A percentile compares a stretch with the other conserved stretches of the same genome.
Evolutionary conservation across 805 yeast genomes (phyloP).

Genomic region (Helenozyma baotianmanensis): DNA sequence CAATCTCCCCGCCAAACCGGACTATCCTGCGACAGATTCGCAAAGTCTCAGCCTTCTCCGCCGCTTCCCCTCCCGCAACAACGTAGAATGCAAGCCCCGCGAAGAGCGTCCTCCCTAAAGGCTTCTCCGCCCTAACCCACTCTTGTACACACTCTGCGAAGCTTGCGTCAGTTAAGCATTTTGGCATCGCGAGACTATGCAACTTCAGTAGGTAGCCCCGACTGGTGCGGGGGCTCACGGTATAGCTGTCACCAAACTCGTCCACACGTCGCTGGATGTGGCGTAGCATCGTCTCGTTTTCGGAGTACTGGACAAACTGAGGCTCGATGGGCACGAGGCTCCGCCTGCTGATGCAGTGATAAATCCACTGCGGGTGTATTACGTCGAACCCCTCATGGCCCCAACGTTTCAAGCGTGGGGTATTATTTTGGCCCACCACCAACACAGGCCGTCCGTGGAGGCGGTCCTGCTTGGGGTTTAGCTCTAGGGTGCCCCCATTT

Average conservation of each 20-base stretch:
- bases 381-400: constrained; percentile 50
- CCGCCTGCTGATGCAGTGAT: constrained; percentile 51
- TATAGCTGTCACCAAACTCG: constrained; percentile 58
- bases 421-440: constrained; percentile 22
- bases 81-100: constrained; percentile 30
- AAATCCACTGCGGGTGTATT: constrained; percentile 65
- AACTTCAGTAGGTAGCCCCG: constrained; percentile 8
- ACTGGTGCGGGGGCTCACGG: constrained; percentile 20
- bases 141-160: neutral
- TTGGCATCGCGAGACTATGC: constrained; percentile 8
- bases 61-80: constrained; percentile 8
- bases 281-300: constrained; percentile 15
- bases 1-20: constrained; percentile 43
- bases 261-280: constrained; percentile 43
- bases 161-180: constrained; percentile 2
- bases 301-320: constrained; percentile 46
- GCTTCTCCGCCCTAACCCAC: constrained; percentile 1
- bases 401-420: constrained; percentile 26
- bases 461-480: constrained; percentile 12
- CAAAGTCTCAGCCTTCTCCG: constrained; percentile 3
- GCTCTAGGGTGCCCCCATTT: constrained; percentile 48
- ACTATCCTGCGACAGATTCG: constrained; percentile 24
- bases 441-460: constrained; percentile 10
- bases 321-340: constrained; percentile 55
- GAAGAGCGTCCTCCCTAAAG: constrained; percentile 32